phyloP scores from a whole-genome alignment of 257 asterid species.

The Solanum okadae region DNA sequence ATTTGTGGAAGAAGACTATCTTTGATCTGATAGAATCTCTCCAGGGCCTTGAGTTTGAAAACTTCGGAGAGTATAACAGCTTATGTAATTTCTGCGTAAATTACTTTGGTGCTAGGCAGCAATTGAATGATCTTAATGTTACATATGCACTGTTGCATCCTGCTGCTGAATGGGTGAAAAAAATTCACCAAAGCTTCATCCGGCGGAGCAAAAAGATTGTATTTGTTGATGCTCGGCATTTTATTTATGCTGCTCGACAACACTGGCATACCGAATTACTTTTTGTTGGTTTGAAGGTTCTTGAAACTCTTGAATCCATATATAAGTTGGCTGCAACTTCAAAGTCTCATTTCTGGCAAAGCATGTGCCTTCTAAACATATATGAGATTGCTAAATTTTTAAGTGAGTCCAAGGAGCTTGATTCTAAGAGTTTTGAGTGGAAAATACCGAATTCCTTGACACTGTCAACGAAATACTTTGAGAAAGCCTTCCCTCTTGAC shows the following conservation, averaged over 20 bases:
- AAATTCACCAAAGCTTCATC: slow-evolving; percentile 12
- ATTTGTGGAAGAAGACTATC: slow-evolving; percentile 17
- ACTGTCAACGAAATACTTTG: slow-evolving; percentile 14
- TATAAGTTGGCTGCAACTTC: slow-evolving; percentile 1
- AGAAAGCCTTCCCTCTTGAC: slow-evolving; percentile 34
- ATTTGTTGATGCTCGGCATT: slow-evolving; percentile 26
- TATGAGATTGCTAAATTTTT: slow-evolving; percentile 23
- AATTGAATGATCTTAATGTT: background rate
- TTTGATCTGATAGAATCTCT: slow-evolving; percentile 24
- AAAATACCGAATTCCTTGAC: slow-evolving; percentile 8
- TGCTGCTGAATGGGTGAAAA: slow-evolving; percentile 38
- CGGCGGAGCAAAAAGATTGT: slow-evolving; percentile 3
- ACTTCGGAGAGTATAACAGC: background rate
- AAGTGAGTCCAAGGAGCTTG: slow-evolving; percentile 3
- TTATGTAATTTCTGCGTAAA: slow-evolving; percentile 19
- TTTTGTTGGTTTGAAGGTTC: slow-evolving; percentile 29
- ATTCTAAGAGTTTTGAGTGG: background rate
- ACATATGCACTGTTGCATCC: slow-evolving; percentile 32
- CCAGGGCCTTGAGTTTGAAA: slow-evolving; percentile 7
- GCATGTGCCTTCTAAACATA: slow-evolving; percentile 24
- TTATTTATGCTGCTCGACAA: slow-evolving; percentile 29
- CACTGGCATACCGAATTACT: slow-evolving; percentile 30
- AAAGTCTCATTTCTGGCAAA: slow-evolving; percentile 13
- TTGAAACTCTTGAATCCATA: slow-evolving; percentile 27
- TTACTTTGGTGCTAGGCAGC: slow-evolving; percentile 47